Percentiles rank a stretch among this genome's conserved stretches.
phyloP scores from a whole-genome alignment of 176 grass and related monocot genomes.

The Carex littledalei region DNA sequence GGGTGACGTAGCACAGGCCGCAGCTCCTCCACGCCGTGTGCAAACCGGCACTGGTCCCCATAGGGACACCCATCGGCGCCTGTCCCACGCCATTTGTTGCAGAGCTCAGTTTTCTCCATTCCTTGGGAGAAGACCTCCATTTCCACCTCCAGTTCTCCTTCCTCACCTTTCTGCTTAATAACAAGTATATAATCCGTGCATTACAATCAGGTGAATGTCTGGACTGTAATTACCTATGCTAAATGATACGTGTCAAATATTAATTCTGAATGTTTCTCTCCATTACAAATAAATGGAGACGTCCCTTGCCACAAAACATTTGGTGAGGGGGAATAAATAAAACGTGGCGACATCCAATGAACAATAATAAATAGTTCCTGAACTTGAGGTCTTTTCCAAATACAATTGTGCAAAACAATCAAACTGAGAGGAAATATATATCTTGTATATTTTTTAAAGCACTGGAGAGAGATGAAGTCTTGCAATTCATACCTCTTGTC shows the following conservation, averaged over 20 bases:
- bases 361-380: background rate
- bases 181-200: background rate
- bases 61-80: constrained; percentile 44
- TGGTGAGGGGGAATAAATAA: background rate
- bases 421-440: background rate
- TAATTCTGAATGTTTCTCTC: background rate
- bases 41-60: constrained; percentile 58
- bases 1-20: constrained; percentile 78
- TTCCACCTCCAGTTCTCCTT: constrained; percentile 46
- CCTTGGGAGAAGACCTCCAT: constrained; percentile 61
- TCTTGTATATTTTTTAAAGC: background rate
- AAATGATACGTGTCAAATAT: background rate
- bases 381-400: background rate
- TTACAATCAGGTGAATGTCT: background rate
- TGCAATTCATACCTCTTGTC: constrained; percentile 11
- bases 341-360: background rate
- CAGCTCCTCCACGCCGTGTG: constrained; percentile 69
- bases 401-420: background rate
- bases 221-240: background rate
- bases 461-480: background rate
- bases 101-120: constrained; percentile 72
- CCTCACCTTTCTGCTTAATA: constrained; percentile 31
- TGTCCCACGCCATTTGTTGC: constrained; percentile 61
- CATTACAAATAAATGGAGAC: background rate
- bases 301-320: background rate